phyloP scores from a whole-genome alignment of 208 protist species.

The Acanthamoeba lenticulata region DNA sequence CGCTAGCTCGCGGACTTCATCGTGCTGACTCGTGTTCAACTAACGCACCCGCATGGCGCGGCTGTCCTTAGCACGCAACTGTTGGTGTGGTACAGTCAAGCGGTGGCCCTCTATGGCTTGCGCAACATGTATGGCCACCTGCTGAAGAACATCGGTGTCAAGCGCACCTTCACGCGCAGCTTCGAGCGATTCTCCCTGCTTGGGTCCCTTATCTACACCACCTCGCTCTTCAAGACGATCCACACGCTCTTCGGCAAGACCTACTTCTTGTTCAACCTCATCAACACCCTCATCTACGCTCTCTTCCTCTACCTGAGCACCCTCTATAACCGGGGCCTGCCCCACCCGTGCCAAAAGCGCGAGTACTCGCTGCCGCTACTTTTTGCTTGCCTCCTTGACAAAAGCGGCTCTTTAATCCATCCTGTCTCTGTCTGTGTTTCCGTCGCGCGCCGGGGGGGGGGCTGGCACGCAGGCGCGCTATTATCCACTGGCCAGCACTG shows the following conservation, averaged over 20 bases:
- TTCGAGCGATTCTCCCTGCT: constrained; percentile 34
- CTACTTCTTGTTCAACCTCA: constrained; percentile 44
- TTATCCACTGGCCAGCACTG: constrained; percentile 15
- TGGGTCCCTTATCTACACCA: constrained; percentile 42
- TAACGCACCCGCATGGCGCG: too few relatives aligned
- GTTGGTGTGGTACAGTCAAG: constrained; percentile 47
- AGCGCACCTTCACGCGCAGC: constrained; percentile 34
- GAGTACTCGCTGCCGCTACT: too few relatives aligned
- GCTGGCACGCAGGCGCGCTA: background rate
- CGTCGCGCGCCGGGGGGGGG: too few relatives aligned
- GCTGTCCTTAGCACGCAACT: background rate
- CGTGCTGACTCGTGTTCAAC: too few relatives aligned
- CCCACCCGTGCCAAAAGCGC: constrained; percentile 42
- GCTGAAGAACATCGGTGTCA: constrained; percentile 30
- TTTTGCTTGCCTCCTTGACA: too few relatives aligned
- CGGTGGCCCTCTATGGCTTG: background rate
- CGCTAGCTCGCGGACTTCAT: background rate
- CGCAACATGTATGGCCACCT: background rate
- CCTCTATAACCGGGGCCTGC: constrained; percentile 31
- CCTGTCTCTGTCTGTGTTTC: too few relatives aligned
- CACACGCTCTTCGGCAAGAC: constrained; percentile 46
- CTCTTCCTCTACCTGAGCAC: constrained; percentile 14
- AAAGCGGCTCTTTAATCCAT: too few relatives aligned
- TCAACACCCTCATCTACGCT: constrained; percentile 1
- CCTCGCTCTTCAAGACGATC: constrained; percentile 44